Evolutionary conservation across 1,139 yeast genomes (phyloP), one percentile per base, ranked within the genome.

Genomic region (Blastobotrys proliferans): DNA sequence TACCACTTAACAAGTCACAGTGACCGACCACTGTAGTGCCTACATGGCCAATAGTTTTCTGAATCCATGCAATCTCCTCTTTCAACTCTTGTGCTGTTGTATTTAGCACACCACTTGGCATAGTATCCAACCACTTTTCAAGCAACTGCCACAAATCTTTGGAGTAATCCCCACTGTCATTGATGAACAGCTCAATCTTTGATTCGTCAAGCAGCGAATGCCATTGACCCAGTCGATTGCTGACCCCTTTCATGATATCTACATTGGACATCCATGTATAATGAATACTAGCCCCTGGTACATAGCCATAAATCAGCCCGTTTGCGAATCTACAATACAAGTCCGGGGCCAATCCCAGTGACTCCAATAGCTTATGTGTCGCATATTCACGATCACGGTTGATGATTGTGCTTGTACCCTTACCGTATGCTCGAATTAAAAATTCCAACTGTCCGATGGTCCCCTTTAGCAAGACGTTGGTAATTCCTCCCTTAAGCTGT

Each of bases 331-430:
- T 65, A 3, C 86, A 82, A 56, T 74, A 76, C 22, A 84, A 74
- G 1, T 80, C 73, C 0, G 94, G 88, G 0, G 94, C 94, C 51
- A 84, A 70, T 6, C 70, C 67, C 32, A 79, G 68, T 1, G 82
- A 71, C 54, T 81, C 73, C 41, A 84, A 68, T 38, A 79, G 76
- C 44, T 79, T 62, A 58, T 83, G 92, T 51, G 83, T 81, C 25
- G 82, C 81, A 58, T 79, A 81, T 59, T 84, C 94, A 26, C 90
- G 68, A 54, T 81, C 83, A 51, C 94, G 69, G 60, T 83, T 88
- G 34, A 84, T 84, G 45, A 84, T 82, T 30, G 81, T 66, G 47
- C 74, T 75, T 0, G 94, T 84, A 14, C 90, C 90, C 45, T 77
- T 76, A 8, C 94, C 94, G 53, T 83, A 84, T 0, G 84, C 81